Evolutionary conservation across 139 green algal species (phyloP).

Genomic region (Closterium sp.): DNA sequence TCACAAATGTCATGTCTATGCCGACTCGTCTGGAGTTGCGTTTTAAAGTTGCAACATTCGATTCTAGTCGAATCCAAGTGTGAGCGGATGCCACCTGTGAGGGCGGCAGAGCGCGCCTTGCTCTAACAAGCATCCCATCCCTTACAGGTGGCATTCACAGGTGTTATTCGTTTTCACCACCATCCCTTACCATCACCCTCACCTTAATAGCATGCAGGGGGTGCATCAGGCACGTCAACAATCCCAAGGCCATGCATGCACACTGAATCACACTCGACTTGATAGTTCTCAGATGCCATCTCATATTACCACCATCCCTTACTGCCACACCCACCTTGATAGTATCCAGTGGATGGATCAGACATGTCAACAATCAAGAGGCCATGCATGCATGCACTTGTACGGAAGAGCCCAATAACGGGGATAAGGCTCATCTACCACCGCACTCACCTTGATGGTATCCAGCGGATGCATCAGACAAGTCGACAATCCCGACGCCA

Average conservation of each 20-base stretch:
- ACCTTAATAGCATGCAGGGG: neutral
- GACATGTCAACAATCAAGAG: conserved; percentile 57
- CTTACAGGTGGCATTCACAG: neutral
- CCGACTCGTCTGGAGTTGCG: no score
- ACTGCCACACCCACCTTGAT: conserved; percentile 56
- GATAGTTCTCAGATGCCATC: neutral
- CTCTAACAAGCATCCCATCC: no score
- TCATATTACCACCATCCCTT: no score
- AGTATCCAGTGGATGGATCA: conserved; percentile 71
- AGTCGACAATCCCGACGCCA: conserved; percentile 61
- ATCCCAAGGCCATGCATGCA: no score
- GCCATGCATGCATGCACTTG: no score
- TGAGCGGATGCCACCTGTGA: no score
- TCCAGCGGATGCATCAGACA: conserved; percentile 69
- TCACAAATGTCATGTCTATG: no score
- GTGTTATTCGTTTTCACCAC: no score
- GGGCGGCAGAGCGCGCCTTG: neutral
- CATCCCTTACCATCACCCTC: neutral
- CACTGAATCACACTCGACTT: neutral
- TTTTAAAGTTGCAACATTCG: no score
- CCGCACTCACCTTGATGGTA: conserved; percentile 68
- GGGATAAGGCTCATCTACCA: no score
- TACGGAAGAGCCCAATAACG: no score
- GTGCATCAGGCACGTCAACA: neutral
- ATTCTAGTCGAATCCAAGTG: no score